These are phyloP conservation scores for Salix suchowensis DNA, from an alignment of 345 rosid genomes.

Conservation along the genomic window DNA sequence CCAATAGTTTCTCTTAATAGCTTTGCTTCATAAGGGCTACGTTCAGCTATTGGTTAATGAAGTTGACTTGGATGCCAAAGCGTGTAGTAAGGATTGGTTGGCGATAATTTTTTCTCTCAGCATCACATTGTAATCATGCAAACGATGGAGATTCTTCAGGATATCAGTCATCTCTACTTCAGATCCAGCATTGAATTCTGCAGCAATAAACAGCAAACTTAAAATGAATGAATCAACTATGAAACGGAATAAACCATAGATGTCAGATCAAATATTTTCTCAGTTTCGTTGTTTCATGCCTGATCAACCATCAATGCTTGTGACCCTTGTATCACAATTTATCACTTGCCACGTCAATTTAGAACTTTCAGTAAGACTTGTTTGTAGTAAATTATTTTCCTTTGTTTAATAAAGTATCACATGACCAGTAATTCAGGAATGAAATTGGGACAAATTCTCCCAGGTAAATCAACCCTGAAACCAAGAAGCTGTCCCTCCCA, in stretches of 20 bases:
- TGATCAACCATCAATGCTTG: no score
- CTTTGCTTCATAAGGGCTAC: not conserved
- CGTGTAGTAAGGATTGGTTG: constrained; percentile 31
- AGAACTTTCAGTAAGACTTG: no score
- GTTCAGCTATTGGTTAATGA: not conserved
- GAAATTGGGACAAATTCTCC: no score
- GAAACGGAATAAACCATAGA: not conserved
- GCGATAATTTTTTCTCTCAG: constrained; percentile 63
- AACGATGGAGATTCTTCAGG: constrained; percentile 48
- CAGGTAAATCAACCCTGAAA: no score
- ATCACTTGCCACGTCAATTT: no score
- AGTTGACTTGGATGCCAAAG: constrained; percentile 7
- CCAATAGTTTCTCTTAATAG: not conserved
- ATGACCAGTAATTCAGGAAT: no score
- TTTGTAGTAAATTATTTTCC: no score
- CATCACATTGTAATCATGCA: constrained; percentile 69
- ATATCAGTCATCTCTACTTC: constrained; percentile 56
- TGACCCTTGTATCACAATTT: no score
- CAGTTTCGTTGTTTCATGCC: no score
- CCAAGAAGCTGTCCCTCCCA: no score
- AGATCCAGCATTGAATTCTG: constrained; percentile 59
- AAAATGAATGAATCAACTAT: not conserved
- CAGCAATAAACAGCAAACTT: constrained; percentile 11
- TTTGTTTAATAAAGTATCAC: no score
- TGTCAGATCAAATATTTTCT: not conserved